Evolutionary conservation across 768 basidiomycete genomes (phyloP).

Genomic region (Boletus vinaceobasis): DNA sequence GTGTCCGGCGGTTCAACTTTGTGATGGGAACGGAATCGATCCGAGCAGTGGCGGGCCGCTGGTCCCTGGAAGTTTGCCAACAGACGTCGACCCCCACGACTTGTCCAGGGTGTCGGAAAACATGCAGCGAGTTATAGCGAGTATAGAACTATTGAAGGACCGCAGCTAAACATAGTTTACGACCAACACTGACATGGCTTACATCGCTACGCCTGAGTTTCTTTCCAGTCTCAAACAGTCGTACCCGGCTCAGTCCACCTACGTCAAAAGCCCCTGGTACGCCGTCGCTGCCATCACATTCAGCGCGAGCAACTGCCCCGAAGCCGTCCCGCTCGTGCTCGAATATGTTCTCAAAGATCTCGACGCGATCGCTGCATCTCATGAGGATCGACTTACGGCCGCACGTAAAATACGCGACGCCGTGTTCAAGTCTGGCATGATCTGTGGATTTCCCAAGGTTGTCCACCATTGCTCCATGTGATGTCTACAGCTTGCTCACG

Average conservation of each 20-base stretch:
- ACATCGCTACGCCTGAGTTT: conserved; percentile 41
- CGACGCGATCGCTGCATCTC: conserved; percentile 24
- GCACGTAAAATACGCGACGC: conserved; percentile 59
- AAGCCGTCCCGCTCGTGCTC: conserved; percentile 56
- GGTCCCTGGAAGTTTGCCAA: not conserved
- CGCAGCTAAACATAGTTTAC: not conserved
- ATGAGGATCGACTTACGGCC: conserved; percentile 39
- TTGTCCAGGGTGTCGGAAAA: not conserved
- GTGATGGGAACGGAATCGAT: not conserved
- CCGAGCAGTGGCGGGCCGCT: not conserved
- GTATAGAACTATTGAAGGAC: not conserved
- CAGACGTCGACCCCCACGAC: not conserved
- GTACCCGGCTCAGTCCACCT: conserved; percentile 36
- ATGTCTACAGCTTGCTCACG: not conserved
- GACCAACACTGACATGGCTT: conserved; percentile 5
- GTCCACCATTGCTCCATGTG: not conserved
- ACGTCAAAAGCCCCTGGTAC: conserved; percentile 52
- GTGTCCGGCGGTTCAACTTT: not conserved
- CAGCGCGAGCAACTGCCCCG: conserved; percentile 55
- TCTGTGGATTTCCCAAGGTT: conserved; percentile 58
- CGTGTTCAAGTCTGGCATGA: conserved; percentile 58
- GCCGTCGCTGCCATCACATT: conserved; percentile 56
- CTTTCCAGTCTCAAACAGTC: conserved; percentile 42
- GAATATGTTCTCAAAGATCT: conserved; percentile 46
- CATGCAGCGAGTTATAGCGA: not conserved